phyloP scores from a whole-genome alignment of 805 yeast genomes.

The Wickerhamomyces kurtzmanii region DNA sequence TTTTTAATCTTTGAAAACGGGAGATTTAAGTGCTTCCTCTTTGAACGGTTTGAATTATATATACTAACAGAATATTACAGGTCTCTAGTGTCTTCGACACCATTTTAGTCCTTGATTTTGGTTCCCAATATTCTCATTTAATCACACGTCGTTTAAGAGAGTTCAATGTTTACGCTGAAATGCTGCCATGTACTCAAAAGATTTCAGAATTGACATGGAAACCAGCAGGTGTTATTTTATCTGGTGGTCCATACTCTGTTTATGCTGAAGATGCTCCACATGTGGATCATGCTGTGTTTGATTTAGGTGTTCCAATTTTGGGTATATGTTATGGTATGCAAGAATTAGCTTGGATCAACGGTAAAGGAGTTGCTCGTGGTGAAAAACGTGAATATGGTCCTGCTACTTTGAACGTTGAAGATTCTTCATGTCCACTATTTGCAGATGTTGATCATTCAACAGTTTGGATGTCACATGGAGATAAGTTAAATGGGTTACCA shows the following conservation, averaged over 20 bases:
- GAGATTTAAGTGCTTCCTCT: too few relatives aligned
- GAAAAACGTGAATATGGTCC: slow-evolving; percentile 98
- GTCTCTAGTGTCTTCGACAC: slow-evolving; percentile 92
- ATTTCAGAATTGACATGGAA: slow-evolving; percentile 86
- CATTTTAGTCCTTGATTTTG: slow-evolving; percentile 93
- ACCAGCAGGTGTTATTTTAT: slow-evolving; percentile 91
- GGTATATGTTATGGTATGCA: slow-evolving; percentile 99
- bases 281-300: slow-evolving; percentile 89
- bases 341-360: slow-evolving; percentile 96
- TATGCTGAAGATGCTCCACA: slow-evolving; percentile 95
- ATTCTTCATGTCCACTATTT: slow-evolving; percentile 60
- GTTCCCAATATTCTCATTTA: slow-evolving; percentile 95
- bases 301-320: slow-evolving; percentile 84
- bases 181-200: slow-evolving; percentile 99
- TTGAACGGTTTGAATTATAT: too few relatives aligned
- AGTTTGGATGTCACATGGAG: slow-evolving; percentile 99
- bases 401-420: slow-evolving; percentile 75
- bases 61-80: too few relatives aligned
- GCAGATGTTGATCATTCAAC: slow-evolving; percentile 86
- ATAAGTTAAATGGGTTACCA: slow-evolving; percentile 86
- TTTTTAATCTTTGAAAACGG: too few relatives aligned
- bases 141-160: slow-evolving; percentile 97
- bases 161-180: slow-evolving; percentile 96
- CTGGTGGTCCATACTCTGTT: slow-evolving; percentile 98
- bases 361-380: slow-evolving; percentile 85